Evolutionary conservation across 192 early-diverging fungal genomes (phyloP).

Genomic region (Mortierella antarctica): DNA sequence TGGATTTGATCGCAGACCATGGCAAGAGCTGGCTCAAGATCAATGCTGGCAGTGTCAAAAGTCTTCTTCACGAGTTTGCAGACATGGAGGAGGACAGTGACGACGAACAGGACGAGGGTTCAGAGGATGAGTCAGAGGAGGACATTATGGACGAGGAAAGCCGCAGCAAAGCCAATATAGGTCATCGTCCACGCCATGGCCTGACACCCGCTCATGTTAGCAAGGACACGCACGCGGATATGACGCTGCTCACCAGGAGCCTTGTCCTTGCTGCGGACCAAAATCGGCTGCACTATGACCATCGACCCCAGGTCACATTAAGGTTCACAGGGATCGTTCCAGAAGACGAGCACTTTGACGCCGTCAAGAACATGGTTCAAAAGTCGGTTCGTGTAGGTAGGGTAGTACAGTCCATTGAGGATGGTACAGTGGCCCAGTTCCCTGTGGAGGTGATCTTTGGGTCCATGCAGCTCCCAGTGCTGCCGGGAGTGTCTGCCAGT

Average conservation of each 20-base stretch:
- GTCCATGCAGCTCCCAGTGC: neutral
- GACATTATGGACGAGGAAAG: neutral
- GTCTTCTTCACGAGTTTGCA: constrained; percentile 59
- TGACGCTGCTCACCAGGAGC: constrained; percentile 33
- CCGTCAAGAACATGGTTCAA: constrained; percentile 41
- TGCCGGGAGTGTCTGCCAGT: neutral
- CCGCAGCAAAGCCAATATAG: neutral
- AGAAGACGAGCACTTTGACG: constrained; percentile 13
- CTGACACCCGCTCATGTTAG: constrained; percentile 33
- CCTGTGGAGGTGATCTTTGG: constrained; percentile 28
- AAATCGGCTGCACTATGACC: constrained; percentile 36
- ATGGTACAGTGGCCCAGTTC: constrained; percentile 6
- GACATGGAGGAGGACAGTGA: constrained; percentile 53
- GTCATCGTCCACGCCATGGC: neutral
- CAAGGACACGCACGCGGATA: constrained; percentile 45
- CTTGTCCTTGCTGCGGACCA: constrained; percentile 47
- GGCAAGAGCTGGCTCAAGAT: constrained; percentile 61
- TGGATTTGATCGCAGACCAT: constrained; percentile 60
- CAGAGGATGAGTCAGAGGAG: constrained; percentile 29
- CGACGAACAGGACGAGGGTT: constrained; percentile 40
- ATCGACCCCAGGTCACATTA: constrained; percentile 21
- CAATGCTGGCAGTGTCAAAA: constrained; percentile 61
- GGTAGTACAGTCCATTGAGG: constrained; percentile 15
- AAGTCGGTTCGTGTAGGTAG: constrained; percentile 26
- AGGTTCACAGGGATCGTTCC: constrained; percentile 36